Percentiles rank a stretch among this genome's conserved stretches.
Conservation (phyloP, 805 yeast genomes). For the Metschnikowia amazonensis region DNA sequence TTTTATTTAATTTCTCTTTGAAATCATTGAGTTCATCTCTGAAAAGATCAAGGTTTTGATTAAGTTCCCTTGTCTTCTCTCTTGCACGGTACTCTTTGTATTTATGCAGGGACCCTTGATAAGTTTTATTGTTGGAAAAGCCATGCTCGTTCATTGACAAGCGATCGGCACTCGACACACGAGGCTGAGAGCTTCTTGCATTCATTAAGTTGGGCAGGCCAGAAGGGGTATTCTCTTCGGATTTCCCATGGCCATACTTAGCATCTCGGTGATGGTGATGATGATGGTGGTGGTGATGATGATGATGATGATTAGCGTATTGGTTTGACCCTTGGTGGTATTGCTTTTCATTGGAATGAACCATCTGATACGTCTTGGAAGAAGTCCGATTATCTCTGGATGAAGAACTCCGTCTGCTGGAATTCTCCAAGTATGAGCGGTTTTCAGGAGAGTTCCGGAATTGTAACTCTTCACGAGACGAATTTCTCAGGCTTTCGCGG, state of each 20-base stretch:
- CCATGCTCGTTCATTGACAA: not conserved
- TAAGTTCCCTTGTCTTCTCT: slow-evolving; percentile 34
- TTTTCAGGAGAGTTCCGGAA: slow-evolving; percentile 1
- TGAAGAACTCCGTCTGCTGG: not conserved
- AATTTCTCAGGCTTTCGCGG: not conserved
- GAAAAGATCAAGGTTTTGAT: slow-evolving; percentile 39
- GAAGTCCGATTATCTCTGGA: not conserved
- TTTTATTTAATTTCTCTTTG: slow-evolving; percentile 36
- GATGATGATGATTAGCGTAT: not conserved
- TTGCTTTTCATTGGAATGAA: not conserved
- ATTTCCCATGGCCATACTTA: not conserved
- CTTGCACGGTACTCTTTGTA: slow-evolving; percentile 9
- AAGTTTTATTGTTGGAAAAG: not conserved
- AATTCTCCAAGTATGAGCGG: not conserved
- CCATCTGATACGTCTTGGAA: not conserved
- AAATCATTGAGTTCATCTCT: slow-evolving; percentile 43
- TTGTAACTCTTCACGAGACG: not conserved
- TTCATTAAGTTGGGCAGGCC: not conserved
- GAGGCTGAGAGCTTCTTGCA: not conserved
- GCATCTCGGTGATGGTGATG: not conserved
- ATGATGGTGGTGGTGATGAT: no score
- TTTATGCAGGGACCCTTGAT: not conserved
- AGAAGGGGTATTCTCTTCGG: not conserved
- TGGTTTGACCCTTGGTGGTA: not conserved
- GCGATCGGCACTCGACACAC: not conserved